Conservation (phyloP, 768 basidiomycete species). For the Hydnomerulius pinastri region DNA sequence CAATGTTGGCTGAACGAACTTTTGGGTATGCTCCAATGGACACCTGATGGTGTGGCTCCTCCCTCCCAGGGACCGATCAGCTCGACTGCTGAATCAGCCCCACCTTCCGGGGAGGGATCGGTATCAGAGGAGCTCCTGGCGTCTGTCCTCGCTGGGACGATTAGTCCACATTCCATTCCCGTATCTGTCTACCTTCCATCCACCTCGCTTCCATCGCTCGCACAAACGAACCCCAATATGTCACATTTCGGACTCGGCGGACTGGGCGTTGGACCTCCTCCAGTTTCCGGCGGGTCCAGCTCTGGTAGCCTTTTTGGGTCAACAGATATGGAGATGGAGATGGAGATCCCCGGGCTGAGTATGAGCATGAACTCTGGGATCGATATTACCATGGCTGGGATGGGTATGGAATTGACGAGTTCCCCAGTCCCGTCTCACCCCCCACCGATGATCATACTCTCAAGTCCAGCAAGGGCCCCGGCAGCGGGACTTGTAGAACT, state of each 20-base stretch:
- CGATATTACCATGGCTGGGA: constrained; percentile 33
- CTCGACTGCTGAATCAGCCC: neutral
- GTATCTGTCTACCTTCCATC: constrained; percentile 69
- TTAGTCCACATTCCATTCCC: constrained; percentile 47
- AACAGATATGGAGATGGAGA: constrained; percentile 35
- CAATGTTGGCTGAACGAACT: constrained; percentile 85
- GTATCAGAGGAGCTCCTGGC: constrained; percentile 59
- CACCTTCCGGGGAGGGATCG: constrained; percentile 20
- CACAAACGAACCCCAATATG: constrained; percentile 7
- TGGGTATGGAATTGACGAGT: constrained; percentile 30
- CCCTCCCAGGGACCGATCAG: constrained; percentile 6
- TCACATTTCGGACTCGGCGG: constrained; percentile 31
- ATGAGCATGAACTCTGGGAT: constrained; percentile 35
- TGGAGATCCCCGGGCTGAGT: constrained; percentile 37
- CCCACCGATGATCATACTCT: constrained; percentile 61
- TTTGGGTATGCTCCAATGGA: constrained; percentile 63
- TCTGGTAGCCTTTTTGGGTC: constrained; percentile 31
- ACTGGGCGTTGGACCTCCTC: constrained; percentile 26
- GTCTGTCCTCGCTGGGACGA: constrained; percentile 62
- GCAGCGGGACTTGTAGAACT: constrained; percentile 68
- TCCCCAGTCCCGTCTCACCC: constrained; percentile 38
- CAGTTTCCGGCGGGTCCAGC: constrained; percentile 24
- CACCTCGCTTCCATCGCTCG: constrained; percentile 23
- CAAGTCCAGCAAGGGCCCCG: constrained; percentile 64
- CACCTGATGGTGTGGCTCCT: constrained; percentile 40